Conservation (phyloP, 768 basidiomycete species). For the Psilocybe azurescens region DNA sequence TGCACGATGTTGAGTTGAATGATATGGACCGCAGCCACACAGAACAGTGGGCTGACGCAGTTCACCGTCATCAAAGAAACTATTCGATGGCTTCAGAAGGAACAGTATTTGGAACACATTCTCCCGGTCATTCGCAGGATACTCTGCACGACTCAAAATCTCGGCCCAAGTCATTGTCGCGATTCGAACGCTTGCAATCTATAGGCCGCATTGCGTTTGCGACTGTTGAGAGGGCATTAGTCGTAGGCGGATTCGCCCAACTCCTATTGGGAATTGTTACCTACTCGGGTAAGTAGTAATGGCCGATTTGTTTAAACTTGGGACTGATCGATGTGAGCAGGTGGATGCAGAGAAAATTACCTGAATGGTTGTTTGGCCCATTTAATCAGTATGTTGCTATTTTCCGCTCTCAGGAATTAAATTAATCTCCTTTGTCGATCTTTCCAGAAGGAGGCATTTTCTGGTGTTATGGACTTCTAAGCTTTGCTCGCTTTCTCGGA, state of each 20-base stretch:
- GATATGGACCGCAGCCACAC: conserved; percentile 43
- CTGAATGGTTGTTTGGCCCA: conserved; percentile 89
- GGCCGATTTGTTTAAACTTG: background rate
- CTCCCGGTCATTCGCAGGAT: conserved; percentile 59
- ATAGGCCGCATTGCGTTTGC: conserved; percentile 56
- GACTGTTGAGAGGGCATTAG: conserved; percentile 62
- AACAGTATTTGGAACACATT: conserved; percentile 55
- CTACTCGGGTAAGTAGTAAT: conserved; percentile 63
- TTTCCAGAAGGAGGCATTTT: conserved; percentile 88
- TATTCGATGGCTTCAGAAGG: conserved; percentile 57
- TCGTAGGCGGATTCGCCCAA: conserved; percentile 74
- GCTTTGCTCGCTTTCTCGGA: conserved; percentile 95
- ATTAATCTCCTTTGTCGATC: conserved; percentile 9
- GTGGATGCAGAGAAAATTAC: conserved; percentile 81
- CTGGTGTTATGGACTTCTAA: conserved; percentile 87
- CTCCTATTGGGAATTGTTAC: conserved; percentile 73
- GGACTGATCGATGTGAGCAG: conserved; percentile 29
- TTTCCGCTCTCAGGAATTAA: conserved; percentile 1
- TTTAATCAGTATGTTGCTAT: conserved; percentile 73
- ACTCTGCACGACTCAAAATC: conserved; percentile 52
- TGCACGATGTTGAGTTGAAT: conserved; percentile 29
- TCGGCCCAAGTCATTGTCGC: conserved; percentile 12
- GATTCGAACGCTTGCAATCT: conserved; percentile 33
- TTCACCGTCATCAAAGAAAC: conserved; percentile 46
- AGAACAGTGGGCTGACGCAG: conserved; percentile 59